Evolutionary conservation across 306 rosid genomes (phyloP), one percentile per base, ranked within the genome.

Genomic region (Begonia peltatifolia): DNA sequence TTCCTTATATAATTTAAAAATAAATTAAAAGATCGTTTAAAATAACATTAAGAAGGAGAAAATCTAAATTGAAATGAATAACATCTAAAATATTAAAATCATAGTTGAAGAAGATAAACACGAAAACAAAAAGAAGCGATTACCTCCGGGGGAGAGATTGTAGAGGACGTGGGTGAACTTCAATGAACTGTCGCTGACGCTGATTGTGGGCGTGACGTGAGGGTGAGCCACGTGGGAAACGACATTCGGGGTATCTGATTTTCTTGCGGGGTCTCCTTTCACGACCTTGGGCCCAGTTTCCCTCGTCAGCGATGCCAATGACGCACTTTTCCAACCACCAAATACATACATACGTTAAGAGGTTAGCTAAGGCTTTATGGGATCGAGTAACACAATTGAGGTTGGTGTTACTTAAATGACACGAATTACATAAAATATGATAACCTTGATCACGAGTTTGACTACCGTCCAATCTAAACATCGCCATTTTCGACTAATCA

Each of bases 61-160:
- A 17, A 17, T 17, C 18, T 17, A 17, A 17, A 17, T 17, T 17
- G 18, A 17, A 17, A n/a, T n/a, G n/a, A n/a, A n/a, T n/a, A n/a
- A n/a, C n/a, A n/a, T n/a, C n/a, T n/a, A n/a, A n/a, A n/a, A n/a
- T n/a, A n/a, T n/a, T n/a, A n/a, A n/a, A n/a, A 17, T 17, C 18
- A 17, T 17, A 1, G 18, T 20, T 20, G 23, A 20, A 20, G 23
- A 20, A 20, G 23, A 20, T 20, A 20, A 20, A 20, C 23, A 20
- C 8, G 38, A 30, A 30, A 30, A 30, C 8, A 6, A 30, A 7
- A 30, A 5, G 38, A 30, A 5, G 5, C 1, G 9, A 30, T 5
- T 73, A 88, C 97, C 95, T 36, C 81, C 90, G 6, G 97, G 95
- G 25, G 93, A 82, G 59, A 89, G 93, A 42, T 89, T 89, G 74